phyloP scores from a whole-genome alignment of 2,329 filamentous ascomycete species.

The Sporothrix pseudoabietina region DNA sequence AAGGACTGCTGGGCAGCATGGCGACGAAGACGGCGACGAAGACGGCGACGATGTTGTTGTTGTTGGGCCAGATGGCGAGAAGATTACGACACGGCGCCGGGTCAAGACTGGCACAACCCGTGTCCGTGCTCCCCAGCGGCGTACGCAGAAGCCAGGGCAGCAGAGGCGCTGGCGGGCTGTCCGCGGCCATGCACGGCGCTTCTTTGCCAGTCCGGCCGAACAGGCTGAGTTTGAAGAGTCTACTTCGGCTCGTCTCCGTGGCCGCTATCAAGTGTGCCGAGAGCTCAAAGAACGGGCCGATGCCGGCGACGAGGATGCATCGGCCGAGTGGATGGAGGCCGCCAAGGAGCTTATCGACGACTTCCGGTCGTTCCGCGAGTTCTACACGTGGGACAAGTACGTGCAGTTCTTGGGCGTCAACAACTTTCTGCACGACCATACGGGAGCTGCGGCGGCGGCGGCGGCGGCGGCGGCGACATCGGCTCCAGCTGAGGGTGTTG shows the following conservation, averaged over 20 bases:
- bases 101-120: background rate
- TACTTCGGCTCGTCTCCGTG: slow-evolving; percentile 38
- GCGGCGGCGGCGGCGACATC: slow-evolving; percentile 34
- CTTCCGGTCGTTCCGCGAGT: slow-evolving; percentile 63
- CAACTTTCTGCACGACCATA: slow-evolving; percentile 44
- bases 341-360: slow-evolving; percentile 64
- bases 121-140: background rate
- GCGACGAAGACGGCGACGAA: slow-evolving; percentile 21
- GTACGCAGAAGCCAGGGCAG: background rate
- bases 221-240: slow-evolving; percentile 38
- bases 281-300: slow-evolving; percentile 42
- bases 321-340: slow-evolving; percentile 58
- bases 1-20: background rate
- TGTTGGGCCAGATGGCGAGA: background rate
- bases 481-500: slow-evolving; percentile 22
- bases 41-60: slow-evolving; percentile 18
- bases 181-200: slow-evolving; percentile 29
- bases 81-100: background rate
- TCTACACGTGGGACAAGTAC: slow-evolving; percentile 69
- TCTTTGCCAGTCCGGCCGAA: slow-evolving; percentile 37
- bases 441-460: slow-evolving; percentile 34
- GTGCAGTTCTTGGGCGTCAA: slow-evolving; percentile 56
- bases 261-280: slow-evolving; percentile 49
- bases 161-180: slow-evolving; percentile 29
- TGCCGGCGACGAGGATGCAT: slow-evolving; percentile 48